Evolutionary conservation across 805 yeast genomes (phyloP), one percentile per base, ranked within the genome.

Genomic region (Metschnikowia santaceciliae): DNA sequence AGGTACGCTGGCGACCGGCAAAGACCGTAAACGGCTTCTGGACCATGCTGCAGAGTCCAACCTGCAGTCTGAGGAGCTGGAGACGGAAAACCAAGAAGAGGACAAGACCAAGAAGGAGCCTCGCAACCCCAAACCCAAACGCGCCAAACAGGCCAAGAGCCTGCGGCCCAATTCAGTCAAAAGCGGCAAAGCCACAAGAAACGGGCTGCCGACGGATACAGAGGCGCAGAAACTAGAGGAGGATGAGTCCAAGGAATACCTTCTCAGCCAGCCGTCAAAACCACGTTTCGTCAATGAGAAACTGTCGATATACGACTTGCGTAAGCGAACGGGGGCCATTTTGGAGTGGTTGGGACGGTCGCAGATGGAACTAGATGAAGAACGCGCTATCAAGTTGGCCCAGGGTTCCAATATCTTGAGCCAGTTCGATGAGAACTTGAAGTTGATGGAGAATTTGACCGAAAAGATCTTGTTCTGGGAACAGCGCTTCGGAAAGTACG

Each of bases 321-420:
- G 90, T 50, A 83, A 89, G 61, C 78, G 99, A 52, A 87, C 90
- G 1, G 86, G 89, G 2, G 95, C 97, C 1, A 92, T 92, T 19
- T 71, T 92, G 59, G 98, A 94, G 68, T 94, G 91, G 77, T 79
- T 92, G 23, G 89, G 91, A 11, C 77, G 96, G 48, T 87, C 95
- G 1, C 96, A 90, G 66, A 68, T 84, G 54, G 98, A 92, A 62
- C 70, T 92, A 54, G 84, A 85, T 43, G 80, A 80, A 47, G 96
- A 90, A 59, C 40, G 54, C 15, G 60, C 54, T 15, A 32, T 23
- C 10, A 56, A 58, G 36, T 32, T 51, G 17, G 43, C 43, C 23
- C 58, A 52, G 42, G 47, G 51, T 36, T 30, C 37, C 3, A 54
- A 50, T 39, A 15, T 48, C 47, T 46, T 50, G 44, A 11, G 43